Percentiles rank a stretch among this genome's conserved stretches.
Evolutionary conservation across 106 monocot genomes (phyloP).

Genomic region (Dendrobium nobile): DNA sequence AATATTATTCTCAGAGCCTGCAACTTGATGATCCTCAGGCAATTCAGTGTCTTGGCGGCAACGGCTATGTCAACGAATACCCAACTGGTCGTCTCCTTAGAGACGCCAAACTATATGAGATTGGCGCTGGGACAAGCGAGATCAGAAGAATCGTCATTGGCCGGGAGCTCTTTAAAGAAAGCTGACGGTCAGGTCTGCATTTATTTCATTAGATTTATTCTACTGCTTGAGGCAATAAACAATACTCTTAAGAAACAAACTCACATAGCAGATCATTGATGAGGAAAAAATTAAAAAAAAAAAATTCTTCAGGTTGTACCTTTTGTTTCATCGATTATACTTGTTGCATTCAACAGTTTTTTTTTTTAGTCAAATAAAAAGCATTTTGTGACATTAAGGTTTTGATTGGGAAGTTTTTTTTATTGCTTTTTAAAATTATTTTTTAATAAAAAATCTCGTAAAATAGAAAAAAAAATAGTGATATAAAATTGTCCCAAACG

Average conservation of each 20-base stretch:
- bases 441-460: too few relatives aligned
- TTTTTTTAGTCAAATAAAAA: not conserved
- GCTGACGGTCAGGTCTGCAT: constrained; percentile 8
- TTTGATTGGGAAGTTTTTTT: too few relatives aligned
- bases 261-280: too few relatives aligned
- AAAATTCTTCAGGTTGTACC: too few relatives aligned
- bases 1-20: not conserved
- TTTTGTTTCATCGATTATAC: not conserved
- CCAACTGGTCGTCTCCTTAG: constrained; percentile 89
- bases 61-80: constrained; percentile 95
- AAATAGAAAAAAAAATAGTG: too few relatives aligned
- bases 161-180: constrained; percentile 79
- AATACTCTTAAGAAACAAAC: not conserved
- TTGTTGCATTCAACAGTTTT: not conserved
- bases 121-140: constrained; percentile 93
- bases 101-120: constrained; percentile 92
- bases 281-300: too few relatives aligned
- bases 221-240: not conserved
- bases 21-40: constrained; percentile 36
- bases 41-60: constrained; percentile 93
- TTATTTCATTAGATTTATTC: not conserved
- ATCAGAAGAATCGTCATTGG: constrained; percentile 92
- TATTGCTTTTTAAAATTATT: too few relatives aligned
- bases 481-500: too few relatives aligned
- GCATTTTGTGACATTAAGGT: not conserved